These are phyloP conservation scores for Naganishia antarctica DNA, from an alignment of 768 basidiomycete genomes.

Conservation along the genomic window DNA sequence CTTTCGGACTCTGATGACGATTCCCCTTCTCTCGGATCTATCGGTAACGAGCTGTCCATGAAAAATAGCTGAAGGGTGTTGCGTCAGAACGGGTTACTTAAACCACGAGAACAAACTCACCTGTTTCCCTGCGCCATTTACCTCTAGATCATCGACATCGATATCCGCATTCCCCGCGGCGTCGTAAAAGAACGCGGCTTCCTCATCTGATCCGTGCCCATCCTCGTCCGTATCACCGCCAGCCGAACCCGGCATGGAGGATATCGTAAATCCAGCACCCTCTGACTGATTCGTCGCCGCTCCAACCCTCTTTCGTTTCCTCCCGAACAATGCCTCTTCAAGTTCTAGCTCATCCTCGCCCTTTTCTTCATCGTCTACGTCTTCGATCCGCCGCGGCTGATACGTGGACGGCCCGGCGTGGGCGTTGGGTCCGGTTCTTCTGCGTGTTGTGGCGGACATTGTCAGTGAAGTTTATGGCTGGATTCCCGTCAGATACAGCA, in stretches of 20 bases:
- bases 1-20: constrained; percentile 27
- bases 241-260: constrained; percentile 16
- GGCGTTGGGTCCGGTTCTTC: neutral
- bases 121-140: constrained; percentile 20
- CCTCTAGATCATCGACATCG: too few relatives aligned
- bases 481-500: too few relatives aligned
- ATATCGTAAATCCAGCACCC: neutral
- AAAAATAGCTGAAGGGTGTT: constrained; percentile 35
- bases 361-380: constrained; percentile 32
- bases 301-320: constrained; percentile 25
- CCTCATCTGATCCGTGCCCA: constrained; percentile 11
- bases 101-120: constrained; percentile 6
- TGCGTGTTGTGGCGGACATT: neutral
- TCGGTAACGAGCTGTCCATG: constrained; percentile 38
- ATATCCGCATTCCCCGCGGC: constrained; percentile 26
- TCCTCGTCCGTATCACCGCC: constrained; percentile 8
- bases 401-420: constrained; percentile 18
- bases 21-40: constrained; percentile 24
- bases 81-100: neutral
- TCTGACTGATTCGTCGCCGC: neutral
- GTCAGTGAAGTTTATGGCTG: too few relatives aligned
- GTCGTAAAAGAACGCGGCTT: constrained; percentile 1
- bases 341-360: constrained; percentile 48
- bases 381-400: constrained; percentile 14
- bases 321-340: constrained; percentile 43